Evolutionary conservation across 2,329 filamentous ascomycete species (phyloP).

Genomic region (Bipolaris victoriae): DNA sequence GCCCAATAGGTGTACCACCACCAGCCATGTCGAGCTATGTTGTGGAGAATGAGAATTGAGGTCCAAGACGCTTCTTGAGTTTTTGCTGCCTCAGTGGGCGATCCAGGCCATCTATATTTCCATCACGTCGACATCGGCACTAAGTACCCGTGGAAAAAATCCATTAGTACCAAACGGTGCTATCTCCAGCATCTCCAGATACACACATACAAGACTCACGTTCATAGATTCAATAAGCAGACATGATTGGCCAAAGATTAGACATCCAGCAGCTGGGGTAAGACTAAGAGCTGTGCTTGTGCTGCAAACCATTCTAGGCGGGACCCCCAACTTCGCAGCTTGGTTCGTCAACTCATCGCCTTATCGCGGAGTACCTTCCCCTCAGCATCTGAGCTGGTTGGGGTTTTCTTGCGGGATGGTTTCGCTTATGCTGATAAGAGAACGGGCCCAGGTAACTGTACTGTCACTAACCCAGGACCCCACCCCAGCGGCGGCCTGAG

Average conservation of each 20-base stretch:
- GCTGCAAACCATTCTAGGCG: conserved; percentile 11
- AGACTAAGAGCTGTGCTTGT: conserved; percentile 9
- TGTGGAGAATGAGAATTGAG: conserved; percentile 12
- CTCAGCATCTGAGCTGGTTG: conserved; percentile 9
- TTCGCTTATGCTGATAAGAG: conserved; percentile 32
- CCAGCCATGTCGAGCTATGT: conserved; percentile 30
- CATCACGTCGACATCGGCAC: background rate
- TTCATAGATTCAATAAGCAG: background rate
- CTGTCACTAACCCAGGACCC: conserved; percentile 1
- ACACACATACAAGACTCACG: conserved; percentile 3
- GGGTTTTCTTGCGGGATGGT: conserved; percentile 11
- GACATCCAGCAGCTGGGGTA: conserved; percentile 10
- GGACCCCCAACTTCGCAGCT: conserved; percentile 8
- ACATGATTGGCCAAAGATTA: conserved; percentile 36
- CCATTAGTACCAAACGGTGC: conserved; percentile 8
- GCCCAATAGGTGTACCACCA: conserved; percentile 32
- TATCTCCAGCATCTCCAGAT: conserved; percentile 22
- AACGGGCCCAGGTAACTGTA: conserved; percentile 1
- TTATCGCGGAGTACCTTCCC: conserved; percentile 5
- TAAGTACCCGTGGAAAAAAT: background rate
- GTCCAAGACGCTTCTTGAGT: background rate
- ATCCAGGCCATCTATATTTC: conserved; percentile 28
- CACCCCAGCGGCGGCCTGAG: conserved; percentile 12
- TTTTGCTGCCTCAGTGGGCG: conserved; percentile 8
- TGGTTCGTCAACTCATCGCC: conserved; percentile 13